Base-by-base conservation (phyloP, 768 basidiomycete genomes). In the Mycena sanguinolenta region DNA sequence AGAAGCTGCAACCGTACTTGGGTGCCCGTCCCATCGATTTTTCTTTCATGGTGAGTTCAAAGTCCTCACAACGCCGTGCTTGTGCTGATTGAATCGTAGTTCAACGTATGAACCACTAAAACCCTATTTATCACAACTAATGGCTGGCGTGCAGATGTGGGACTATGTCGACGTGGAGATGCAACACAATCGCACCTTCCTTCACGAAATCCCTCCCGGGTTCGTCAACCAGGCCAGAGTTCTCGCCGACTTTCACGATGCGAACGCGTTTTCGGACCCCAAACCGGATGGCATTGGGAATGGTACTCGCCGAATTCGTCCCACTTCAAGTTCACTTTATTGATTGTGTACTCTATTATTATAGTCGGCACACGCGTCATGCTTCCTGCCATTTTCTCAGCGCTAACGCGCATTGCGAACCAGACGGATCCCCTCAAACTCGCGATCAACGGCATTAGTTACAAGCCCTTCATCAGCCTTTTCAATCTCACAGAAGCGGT, bases 171-270 rank as follows among this genome's bases (percentile, higher is more conserved):
- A 88, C 73, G 86, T 89, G 58, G 81, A 87, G 63, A 79, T 68
- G 64, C 86, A 87, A 55, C 88, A 90, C 77, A 88, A 89, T 62
- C 77, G 79, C 39, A 83, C 84, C 1, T 90, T 86, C 65, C 74
- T 79, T 16, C 39, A 74, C 0, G 44, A 68, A 0, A 79, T 88
- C 8, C 83, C 85, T 6, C 13, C 76, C 1, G 79, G 80, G 1
- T 84, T 79, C 63, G 79, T 87, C 25, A 82, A 79, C 12, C 86
- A 85, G 69, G 84, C 82, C 14, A 79, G 84, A 28, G 82, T 80
- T 36, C 83, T 89, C 8, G 88, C 87, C 14, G 84, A 89, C 78
- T 90, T 85, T 81, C 87, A 89, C 75, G 86, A 89, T 75, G 83
- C 85, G 75, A 82, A 81, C 55, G 81, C 88, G 16, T 89, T 88